These are phyloP conservation scores for Melanomma pulvis-pyrius DNA, from an alignment of 495 filamentous ascomycete genomes.

Conservation along the genomic window DNA sequence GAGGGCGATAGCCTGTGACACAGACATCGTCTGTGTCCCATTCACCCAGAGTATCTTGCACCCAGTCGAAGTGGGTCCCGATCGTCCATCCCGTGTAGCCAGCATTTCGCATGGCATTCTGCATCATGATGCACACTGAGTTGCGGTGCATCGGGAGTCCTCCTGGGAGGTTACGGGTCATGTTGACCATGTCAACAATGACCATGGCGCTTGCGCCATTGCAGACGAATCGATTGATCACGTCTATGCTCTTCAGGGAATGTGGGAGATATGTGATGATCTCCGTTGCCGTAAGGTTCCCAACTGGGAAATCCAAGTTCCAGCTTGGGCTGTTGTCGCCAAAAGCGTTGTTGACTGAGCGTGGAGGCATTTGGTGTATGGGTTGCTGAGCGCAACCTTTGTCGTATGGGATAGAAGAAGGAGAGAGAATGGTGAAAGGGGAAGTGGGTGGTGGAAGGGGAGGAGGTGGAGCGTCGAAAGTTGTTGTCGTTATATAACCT, in stretches of 20 bases:
- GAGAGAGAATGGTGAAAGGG: no score
- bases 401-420: no score
- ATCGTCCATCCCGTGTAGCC: neutral
- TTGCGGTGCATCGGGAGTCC: conserved; percentile 2
- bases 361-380: neutral
- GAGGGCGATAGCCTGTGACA: conserved; percentile 12
- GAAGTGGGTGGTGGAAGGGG: no score
- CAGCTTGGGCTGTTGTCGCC: neutral
- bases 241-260: conserved; percentile 24
- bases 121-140: conserved; percentile 3
- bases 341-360: neutral
- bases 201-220: conserved; percentile 5
- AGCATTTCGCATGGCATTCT: neutral
- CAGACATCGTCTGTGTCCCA: neutral
- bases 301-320: conserved; percentile 20
- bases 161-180: neutral
- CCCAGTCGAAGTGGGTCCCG: neutral
- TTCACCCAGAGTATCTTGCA: neutral
- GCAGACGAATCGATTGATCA: conserved; percentile 16
- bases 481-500: no score
- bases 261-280: conserved; percentile 23
- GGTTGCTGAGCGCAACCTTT: no score
- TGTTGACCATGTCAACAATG: conserved; percentile 22
- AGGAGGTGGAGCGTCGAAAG: no score
- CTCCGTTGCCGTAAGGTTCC: conserved; percentile 21